These are phyloP conservation scores for Coemansia sp. DNA, from an alignment of 192 early-diverging fungal genomes.

Conservation along the genomic window DNA sequence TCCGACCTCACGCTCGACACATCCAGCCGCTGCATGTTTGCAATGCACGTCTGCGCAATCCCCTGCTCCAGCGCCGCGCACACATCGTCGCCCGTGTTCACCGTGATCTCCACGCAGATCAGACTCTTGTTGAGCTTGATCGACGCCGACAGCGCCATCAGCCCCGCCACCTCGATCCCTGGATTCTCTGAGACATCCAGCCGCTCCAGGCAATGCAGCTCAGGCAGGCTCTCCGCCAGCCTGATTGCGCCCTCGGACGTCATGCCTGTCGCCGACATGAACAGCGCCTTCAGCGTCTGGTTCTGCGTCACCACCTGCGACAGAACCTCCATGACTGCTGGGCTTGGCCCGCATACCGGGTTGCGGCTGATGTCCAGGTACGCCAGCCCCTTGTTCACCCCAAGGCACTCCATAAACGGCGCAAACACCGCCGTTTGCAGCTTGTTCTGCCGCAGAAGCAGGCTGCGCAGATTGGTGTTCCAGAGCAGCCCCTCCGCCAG, in stretches of 20 bases:
- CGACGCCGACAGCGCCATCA: conserved; percentile 80
- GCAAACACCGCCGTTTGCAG: conserved; percentile 51
- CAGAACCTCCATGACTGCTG: conserved; percentile 35
- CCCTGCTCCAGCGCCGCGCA: conserved; percentile 53
- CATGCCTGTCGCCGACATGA: conserved; percentile 63
- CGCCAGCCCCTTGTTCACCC: conserved; percentile 52
- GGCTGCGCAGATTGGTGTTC: conserved; percentile 49
- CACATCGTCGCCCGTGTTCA: conserved; percentile 55
- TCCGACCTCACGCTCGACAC: conserved; percentile 14
- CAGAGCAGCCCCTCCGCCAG: conserved; percentile 50
- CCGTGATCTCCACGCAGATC: conserved; percentile 69
- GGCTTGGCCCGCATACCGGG: conserved; percentile 48
- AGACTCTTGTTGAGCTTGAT: conserved; percentile 77
- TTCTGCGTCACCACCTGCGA: conserved; percentile 59
- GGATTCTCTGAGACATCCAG: conserved; percentile 80
- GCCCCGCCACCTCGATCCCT: conserved; percentile 72
- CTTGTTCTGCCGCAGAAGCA: conserved; percentile 54
- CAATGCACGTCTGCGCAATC: conserved; percentile 53
- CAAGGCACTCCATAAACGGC: conserved; percentile 53
- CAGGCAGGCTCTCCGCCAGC: conserved; percentile 79
- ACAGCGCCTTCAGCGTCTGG: conserved; percentile 62
- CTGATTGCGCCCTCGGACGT: conserved; percentile 76
- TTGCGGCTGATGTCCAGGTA: conserved; percentile 63
- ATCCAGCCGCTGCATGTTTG: conserved; percentile 55
- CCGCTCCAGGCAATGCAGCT: conserved; percentile 64